Evolutionary conservation across 495 filamentous ascomycete genomes (phyloP).

Genomic region (Cladorrhinum samala): DNA sequence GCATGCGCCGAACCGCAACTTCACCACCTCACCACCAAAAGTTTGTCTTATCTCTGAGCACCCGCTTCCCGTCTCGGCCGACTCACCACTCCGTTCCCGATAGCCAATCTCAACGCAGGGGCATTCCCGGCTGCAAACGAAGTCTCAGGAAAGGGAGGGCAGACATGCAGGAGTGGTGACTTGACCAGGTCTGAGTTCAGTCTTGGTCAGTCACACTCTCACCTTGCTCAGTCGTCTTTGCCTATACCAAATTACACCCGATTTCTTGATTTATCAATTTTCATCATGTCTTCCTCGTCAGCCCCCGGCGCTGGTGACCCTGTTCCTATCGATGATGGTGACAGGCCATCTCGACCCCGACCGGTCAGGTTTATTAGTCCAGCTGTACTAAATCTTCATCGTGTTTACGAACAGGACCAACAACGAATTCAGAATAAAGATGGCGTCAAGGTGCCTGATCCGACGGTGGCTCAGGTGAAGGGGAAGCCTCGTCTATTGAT

Average conservation of each 20-base stretch:
- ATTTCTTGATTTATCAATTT: not conserved
- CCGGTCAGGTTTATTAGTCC: constrained; percentile 33
- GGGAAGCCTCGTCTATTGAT: constrained; percentile 81
- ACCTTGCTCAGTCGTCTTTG: not conserved
- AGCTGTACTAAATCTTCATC: constrained; percentile 50
- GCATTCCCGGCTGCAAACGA: constrained; percentile 6
- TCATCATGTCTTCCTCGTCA: constrained; percentile 29
- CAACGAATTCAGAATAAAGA: constrained; percentile 38
- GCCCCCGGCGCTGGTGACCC: constrained; percentile 7
- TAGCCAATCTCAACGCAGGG: constrained; percentile 10
- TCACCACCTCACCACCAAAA: constrained; percentile 4
- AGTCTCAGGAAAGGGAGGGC: not conserved
- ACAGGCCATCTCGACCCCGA: constrained; percentile 17
- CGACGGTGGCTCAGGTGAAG: constrained; percentile 37
- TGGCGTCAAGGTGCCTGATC: constrained; percentile 34
- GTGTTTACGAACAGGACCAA: constrained; percentile 51
- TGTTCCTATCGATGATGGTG: constrained; percentile 15
- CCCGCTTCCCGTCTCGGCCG: constrained; percentile 11
- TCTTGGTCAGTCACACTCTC: not conserved
- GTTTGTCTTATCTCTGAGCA: constrained; percentile 10
- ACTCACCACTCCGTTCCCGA: not conserved
- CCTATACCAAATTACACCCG: too few species aligned
- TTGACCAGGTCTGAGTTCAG: not conserved
- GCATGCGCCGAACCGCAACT: constrained; percentile 15
- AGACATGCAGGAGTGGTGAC: too few species aligned